These are phyloP conservation scores for Didymella keratinophila DNA, from an alignment of 2,329 filamentous ascomycete species.

Conservation along the genomic window DNA sequence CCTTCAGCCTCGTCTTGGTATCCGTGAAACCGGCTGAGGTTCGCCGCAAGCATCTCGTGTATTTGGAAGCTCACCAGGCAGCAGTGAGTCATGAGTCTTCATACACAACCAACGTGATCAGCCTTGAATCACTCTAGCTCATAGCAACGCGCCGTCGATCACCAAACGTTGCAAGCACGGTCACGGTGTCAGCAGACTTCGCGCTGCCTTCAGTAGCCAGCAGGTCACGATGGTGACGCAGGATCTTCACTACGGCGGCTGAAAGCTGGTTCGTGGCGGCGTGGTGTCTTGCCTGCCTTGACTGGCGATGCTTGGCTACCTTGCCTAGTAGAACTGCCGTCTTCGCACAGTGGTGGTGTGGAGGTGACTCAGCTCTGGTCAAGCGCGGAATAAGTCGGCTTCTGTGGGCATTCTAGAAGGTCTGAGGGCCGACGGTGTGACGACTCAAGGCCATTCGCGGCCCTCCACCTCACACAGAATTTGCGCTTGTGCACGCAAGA, in stretches of 20 bases:
- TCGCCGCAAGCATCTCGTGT: constrained; percentile 1
- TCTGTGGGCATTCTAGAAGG: constrained; percentile 17
- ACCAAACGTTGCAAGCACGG: constrained; percentile 16
- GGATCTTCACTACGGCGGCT: constrained; percentile 24
- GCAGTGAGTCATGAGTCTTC: constrained; percentile 22
- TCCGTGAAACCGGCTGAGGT: neutral
- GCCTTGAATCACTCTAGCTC: constrained; percentile 18
- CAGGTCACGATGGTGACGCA: constrained; percentile 33
- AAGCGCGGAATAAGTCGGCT: constrained; percentile 21
- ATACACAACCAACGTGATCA: constrained; percentile 10
- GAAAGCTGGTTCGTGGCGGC: constrained; percentile 18
- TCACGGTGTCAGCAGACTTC: constrained; percentile 45
- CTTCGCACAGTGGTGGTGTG: constrained; percentile 19
- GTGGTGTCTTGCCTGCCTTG: constrained; percentile 30
- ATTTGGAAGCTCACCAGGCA: constrained; percentile 18
- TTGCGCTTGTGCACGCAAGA: constrained; percentile 22
- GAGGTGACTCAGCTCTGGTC: constrained; percentile 37
- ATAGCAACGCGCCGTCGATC: constrained; percentile 6
- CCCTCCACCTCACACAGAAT: constrained; percentile 20
- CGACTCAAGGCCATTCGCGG: constrained; percentile 16
- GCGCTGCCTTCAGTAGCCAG: constrained; percentile 22
- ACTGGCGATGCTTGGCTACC: constrained; percentile 25
- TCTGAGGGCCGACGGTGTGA: constrained; percentile 13
- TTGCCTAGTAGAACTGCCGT: constrained; percentile 17
- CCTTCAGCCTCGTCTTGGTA: neutral